phyloP scores from a whole-genome alignment of 176 grass and related monocot species.

The Ensete glaucum region DNA sequence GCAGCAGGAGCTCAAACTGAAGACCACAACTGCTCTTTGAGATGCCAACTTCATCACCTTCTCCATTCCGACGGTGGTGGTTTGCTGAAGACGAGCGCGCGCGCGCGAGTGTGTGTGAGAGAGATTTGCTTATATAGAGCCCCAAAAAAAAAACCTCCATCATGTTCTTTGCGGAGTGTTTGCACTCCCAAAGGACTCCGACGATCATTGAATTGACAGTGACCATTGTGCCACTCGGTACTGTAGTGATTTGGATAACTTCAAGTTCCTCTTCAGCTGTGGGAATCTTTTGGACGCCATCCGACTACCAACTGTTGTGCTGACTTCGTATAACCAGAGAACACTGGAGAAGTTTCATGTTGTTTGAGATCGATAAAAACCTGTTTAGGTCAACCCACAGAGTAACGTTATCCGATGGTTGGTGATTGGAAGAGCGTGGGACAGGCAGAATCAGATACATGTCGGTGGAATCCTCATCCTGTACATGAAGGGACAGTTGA shows the following conservation, averaged over 20 bases:
- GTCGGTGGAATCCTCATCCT: no score
- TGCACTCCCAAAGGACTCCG: neutral
- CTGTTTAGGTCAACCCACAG: no score
- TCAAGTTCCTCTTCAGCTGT: neutral
- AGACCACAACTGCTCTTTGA: slow-evolving; percentile 65
- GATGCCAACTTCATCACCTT: slow-evolving; percentile 54
- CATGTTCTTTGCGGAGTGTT: neutral
- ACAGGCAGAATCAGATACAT: no score
- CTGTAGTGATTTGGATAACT: slow-evolving; percentile 11
- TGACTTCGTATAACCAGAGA: neutral
- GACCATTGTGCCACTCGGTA: neutral
- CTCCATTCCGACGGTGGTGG: slow-evolving; percentile 14
- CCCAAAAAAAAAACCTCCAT: no score
- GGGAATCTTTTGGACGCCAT: slow-evolving; percentile 20
- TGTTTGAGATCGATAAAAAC: no score
- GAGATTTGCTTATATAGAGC: neutral
- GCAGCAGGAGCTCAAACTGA: slow-evolving; percentile 75
- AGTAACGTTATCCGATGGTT: no score
- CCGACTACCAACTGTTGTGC: neutral
- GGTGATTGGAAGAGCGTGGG: no score
- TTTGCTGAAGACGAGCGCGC: neutral
- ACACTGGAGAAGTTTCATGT: neutral
- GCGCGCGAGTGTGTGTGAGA: neutral
- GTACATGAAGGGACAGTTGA: no score
- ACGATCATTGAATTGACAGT: neutral